A percentile compares a stretch with the other conserved stretches of the same genome.
These are phyloP conservation scores for Pseudisothecium myosuroides DNA, from an alignment of 225 moss, liverwort and hornwort genomes.

Conservation along the genomic window DNA sequence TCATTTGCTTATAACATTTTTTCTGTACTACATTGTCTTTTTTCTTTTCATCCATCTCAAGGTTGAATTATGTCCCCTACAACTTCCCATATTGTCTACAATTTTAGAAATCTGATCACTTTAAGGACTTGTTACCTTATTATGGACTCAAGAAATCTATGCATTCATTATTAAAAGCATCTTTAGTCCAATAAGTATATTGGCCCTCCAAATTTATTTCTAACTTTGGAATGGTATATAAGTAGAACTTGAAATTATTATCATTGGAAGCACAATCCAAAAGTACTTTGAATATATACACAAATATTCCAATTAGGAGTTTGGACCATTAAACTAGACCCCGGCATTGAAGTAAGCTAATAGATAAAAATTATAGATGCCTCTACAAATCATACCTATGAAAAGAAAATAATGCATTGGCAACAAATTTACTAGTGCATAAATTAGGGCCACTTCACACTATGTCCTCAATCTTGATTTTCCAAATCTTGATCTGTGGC, in stretches of 20 bases:
- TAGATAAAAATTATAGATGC: not conserved
- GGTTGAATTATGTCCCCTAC: not conserved
- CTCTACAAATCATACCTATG: not conserved
- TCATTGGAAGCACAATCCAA: not conserved
- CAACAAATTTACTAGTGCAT: rapidly evolving
- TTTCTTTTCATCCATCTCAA: not conserved
- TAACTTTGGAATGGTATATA: not conserved
- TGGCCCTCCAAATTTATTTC: not conserved
- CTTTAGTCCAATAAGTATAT: not conserved
- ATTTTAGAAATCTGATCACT: not conserved
- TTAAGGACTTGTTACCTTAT: not conserved
- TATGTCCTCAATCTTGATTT: no score
- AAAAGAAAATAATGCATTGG: not conserved
- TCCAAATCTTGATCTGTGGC: no score
- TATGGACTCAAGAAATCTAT: not conserved
- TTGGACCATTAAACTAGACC: not conserved
- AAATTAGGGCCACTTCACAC: not conserved
- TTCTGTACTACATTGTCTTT: not conserved
- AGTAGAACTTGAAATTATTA: not conserved
- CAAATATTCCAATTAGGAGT: not conserved
- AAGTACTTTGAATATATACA: not conserved
- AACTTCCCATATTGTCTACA: not conserved
- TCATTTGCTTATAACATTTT: not conserved
- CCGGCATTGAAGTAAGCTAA: not conserved
- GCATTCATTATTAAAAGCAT: not conserved